Percentiles rank a stretch among this genome's conserved stretches.
These are phyloP conservation scores for Diaporthe eres DNA, from an alignment of 2,329 filamentous ascomycete genomes.

Conservation along the genomic window DNA sequence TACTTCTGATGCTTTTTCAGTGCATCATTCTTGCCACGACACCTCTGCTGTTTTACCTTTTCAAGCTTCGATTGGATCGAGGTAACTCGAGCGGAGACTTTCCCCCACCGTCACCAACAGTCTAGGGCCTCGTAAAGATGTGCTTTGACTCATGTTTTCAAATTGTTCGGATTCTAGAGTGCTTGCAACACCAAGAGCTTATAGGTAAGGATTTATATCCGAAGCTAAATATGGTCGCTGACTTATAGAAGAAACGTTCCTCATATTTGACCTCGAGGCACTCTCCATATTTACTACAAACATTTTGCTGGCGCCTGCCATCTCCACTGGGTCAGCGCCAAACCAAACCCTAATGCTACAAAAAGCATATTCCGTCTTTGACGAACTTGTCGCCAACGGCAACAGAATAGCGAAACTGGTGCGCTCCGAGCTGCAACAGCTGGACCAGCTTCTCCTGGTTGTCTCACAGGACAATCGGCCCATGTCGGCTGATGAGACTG, in stretches of 20 bases:
- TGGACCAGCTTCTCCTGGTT: neutral
- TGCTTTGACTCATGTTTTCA: neutral
- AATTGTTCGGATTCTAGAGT: neutral
- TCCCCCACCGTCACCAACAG: neutral
- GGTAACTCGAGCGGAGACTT: neutral
- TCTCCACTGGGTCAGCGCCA: neutral
- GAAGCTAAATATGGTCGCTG: neutral
- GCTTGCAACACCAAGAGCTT: neutral
- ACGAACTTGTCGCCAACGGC: neutral
- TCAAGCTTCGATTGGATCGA: neutral
- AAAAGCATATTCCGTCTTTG: neutral
- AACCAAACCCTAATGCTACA: neutral
- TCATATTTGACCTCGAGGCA: neutral
- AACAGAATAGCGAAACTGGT: neutral
- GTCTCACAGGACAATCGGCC: neutral
- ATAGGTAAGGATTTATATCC: neutral
- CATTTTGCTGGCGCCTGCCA: neutral
- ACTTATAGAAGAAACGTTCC: neutral
- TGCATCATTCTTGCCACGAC: neutral
- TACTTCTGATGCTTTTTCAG: neutral
- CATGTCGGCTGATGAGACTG: neutral
- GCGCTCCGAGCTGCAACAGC: neutral
- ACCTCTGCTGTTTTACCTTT: neutral
- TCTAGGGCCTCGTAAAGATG: neutral
- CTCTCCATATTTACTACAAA: neutral